A percentile compares a stretch with the other conserved stretches of the same genome.
Evolutionary conservation across 2,329 filamentous ascomycete genomes (phyloP).

Genomic region (Colletotrichum camelliae): DNA sequence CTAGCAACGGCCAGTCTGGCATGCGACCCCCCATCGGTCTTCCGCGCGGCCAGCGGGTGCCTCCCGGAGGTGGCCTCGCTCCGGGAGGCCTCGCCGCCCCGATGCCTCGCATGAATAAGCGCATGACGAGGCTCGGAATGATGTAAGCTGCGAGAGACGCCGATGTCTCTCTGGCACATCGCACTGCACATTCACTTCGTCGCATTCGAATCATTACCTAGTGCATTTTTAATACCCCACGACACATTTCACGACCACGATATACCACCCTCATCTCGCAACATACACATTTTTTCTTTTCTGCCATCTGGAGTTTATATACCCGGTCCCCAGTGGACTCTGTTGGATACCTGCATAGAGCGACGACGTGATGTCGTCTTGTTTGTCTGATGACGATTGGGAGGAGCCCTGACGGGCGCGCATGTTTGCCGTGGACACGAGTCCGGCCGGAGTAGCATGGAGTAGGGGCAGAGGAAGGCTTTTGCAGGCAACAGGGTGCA

Average conservation of each 20-base stretch:
- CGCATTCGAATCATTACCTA: slow-evolving; percentile 2
- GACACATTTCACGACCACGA: slow-evolving; percentile 18
- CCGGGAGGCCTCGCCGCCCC: slow-evolving; percentile 22
- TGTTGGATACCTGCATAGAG: slow-evolving; percentile 20
- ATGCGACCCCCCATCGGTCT: slow-evolving; percentile 20
- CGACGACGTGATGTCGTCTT: slow-evolving; percentile 1
- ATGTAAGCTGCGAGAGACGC: slow-evolving; percentile 40
- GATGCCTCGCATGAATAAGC: slow-evolving; percentile 64
- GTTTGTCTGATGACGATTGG: neutral
- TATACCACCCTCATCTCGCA: slow-evolving; percentile 4
- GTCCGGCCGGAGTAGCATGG: neutral
- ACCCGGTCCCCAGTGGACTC: slow-evolving; percentile 22
- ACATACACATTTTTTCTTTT: slow-evolving; percentile 13
- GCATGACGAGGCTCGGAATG: slow-evolving; percentile 66
- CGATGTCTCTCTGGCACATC: neutral
- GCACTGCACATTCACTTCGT: neutral
- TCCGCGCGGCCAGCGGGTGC: slow-evolving; percentile 19
- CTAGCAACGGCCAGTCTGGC: slow-evolving; percentile 20
- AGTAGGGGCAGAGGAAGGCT: neutral
- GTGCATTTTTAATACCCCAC: slow-evolving; percentile 11
- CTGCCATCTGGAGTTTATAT: slow-evolving; percentile 21
- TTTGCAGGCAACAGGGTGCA: slow-evolving; percentile 7
- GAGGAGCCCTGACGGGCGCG: neutral
- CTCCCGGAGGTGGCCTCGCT: slow-evolving; percentile 18
- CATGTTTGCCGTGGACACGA: neutral